Percentiles rank a stretch among this genome's conserved stretches.
These are phyloP conservation scores for Xylaria palmicola DNA, from an alignment of 495 filamentous ascomycete species.

Conservation along the genomic window DNA sequence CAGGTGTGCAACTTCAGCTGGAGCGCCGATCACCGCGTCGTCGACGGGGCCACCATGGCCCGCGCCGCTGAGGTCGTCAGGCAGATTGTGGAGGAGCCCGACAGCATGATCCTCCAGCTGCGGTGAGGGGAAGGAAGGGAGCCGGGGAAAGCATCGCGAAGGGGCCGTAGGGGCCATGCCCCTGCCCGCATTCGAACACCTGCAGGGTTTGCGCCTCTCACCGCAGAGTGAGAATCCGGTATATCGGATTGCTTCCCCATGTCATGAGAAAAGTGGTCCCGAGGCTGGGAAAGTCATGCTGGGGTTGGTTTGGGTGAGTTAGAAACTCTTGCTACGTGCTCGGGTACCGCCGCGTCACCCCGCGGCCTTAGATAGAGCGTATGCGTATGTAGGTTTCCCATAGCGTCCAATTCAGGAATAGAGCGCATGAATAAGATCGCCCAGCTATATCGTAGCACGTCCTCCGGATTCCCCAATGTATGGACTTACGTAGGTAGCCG, in stretches of 20 bases:
- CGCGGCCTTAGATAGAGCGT: no score
- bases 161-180: conserved; percentile 7
- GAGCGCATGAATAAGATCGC: conserved; percentile 7
- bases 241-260: neutral
- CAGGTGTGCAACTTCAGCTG: conserved; percentile 86
- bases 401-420: conserved; percentile 12
- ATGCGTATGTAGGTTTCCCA: neutral
- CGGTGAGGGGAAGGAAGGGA: conserved; percentile 41
- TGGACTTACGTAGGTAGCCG: no score
- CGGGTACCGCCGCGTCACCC: no score
- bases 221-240: neutral
- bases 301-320: conserved; percentile 1
- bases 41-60: conserved; percentile 94
- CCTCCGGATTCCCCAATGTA: no score
- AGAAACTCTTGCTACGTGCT: no score
- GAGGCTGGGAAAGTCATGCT: conserved; percentile 12
- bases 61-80: conserved; percentile 79
- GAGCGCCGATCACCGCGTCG: conserved; percentile 93
- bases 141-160: neutral
- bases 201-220: conserved; percentile 13
- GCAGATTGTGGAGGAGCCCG: conserved; percentile 76
- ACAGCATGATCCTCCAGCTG: conserved; percentile 71
- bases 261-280: conserved; percentile 15
- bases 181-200: conserved; percentile 11
- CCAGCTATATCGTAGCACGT: neutral